Conservation (phyloP, 1,284 basidiomycete species). For the Puccinia polysora region DNA sequence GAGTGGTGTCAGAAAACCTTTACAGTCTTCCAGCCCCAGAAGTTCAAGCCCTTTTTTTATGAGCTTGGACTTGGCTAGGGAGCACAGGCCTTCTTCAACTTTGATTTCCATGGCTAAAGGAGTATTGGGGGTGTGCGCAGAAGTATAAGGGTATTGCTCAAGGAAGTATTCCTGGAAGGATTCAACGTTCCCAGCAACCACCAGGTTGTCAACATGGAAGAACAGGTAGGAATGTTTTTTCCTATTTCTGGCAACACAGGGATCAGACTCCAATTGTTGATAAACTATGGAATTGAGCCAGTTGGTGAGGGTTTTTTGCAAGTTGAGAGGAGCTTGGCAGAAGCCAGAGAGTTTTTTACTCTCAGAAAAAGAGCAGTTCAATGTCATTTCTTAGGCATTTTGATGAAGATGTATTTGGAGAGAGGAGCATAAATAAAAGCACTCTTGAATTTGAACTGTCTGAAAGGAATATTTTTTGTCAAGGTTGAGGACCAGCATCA, state of each 20-base stretch:
- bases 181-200: not conserved
- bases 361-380: not conserved
- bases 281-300: not conserved
- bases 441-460: slow-evolving; percentile 56
- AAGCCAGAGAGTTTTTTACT: slow-evolving; percentile 1
- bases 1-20: not conserved
- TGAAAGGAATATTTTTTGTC: slow-evolving; percentile 51
- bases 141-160: not conserved
- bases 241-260: slow-evolving; percentile 2
- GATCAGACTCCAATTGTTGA: not conserved
- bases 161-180: not conserved
- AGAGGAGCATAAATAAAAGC: slow-evolving; percentile 57
- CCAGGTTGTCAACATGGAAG: slow-evolving; percentile 6
- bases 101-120: not conserved
- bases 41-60: not conserved
- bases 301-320: not conserved
- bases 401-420: slow-evolving; percentile 55
- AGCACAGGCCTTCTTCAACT: not conserved
- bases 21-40: not conserved
- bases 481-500: slow-evolving; percentile 55
- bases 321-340: not conserved
- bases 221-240: not conserved
- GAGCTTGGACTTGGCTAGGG: not conserved
- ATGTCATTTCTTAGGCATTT: slow-evolving; percentile 49
- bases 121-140: not conserved